phyloP scores from a whole-genome alignment of 208 protist species.

The Trypanosoma congolense region DNA sequence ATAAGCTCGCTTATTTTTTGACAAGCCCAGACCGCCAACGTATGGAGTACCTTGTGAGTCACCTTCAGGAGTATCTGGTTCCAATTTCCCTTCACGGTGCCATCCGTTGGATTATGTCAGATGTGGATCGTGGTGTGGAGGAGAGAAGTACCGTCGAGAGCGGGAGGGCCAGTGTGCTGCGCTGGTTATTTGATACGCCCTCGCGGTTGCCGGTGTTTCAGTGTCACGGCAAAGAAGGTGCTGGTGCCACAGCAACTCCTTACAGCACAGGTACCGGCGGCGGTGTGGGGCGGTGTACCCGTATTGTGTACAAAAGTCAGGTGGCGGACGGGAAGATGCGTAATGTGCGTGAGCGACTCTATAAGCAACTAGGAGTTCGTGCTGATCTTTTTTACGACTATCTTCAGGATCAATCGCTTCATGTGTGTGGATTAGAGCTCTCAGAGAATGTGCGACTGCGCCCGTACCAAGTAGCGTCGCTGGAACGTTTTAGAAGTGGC shows the following conservation, averaged over 20 bases:
- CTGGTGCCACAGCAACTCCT: too few relatives aligned
- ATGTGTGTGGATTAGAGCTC: slow-evolving; percentile 54
- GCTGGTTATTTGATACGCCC: slow-evolving; percentile 22
- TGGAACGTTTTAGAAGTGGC: slow-evolving; percentile 78
- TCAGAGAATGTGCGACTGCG: slow-evolving; percentile 66
- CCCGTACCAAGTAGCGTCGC: slow-evolving; percentile 79
- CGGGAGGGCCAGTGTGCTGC: slow-evolving; percentile 16
- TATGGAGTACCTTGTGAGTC: slow-evolving; percentile 59
- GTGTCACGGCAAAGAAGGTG: too few relatives aligned
- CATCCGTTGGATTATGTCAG: slow-evolving; percentile 74
- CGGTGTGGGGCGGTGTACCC: slow-evolving; percentile 6
- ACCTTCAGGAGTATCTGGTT: slow-evolving; percentile 54
- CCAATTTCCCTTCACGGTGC: slow-evolving; percentile 61
- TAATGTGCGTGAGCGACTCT: slow-evolving; percentile 72
- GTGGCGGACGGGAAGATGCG: slow-evolving; percentile 62
- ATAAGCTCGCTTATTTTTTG: slow-evolving; percentile 69
- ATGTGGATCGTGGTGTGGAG: slow-evolving; percentile 65
- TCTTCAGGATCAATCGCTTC: slow-evolving; percentile 53
- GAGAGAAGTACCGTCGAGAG: slow-evolving; percentile 24
- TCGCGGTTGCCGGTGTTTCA: too few relatives aligned
- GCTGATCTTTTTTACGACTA: slow-evolving; percentile 88
- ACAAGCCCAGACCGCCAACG: slow-evolving; percentile 65
- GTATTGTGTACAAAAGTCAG: slow-evolving; percentile 79
- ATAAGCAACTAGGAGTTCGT: slow-evolving; percentile 61
- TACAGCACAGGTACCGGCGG: neutral